phyloP scores from a whole-genome alignment of 306 rosid genomes.

The Vicia sativa region DNA sequence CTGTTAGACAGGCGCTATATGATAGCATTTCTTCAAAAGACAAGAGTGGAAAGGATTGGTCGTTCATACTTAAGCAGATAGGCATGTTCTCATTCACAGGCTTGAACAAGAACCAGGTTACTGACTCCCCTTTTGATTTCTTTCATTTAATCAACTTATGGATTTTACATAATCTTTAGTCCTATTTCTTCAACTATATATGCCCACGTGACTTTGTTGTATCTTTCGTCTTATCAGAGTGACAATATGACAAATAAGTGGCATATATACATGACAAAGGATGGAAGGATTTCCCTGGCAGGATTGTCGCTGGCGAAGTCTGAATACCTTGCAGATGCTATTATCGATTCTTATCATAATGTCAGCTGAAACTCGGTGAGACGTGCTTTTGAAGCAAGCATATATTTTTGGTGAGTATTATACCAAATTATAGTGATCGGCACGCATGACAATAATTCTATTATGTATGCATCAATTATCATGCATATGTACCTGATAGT shows the following conservation, averaged over 20 bases:
- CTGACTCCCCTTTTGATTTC: not conserved
- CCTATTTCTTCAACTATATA: slow-evolving; percentile 4
- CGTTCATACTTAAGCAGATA: slow-evolving; percentile 88
- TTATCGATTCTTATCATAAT: slow-evolving; percentile 81
- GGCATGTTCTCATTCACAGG: slow-evolving; percentile 99
- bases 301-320: slow-evolving; percentile 89
- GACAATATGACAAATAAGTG: slow-evolving; percentile 94
- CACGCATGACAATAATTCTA: slow-evolving; percentile 37
- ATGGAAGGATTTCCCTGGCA: slow-evolving; percentile 95
- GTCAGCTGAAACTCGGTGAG: slow-evolving; percentile 62
- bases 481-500: slow-evolving; percentile 30
- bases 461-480: slow-evolving; percentile 28
- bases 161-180: slow-evolving; percentile 3
- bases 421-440: slow-evolving; percentile 32
- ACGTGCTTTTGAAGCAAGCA: slow-evolving; percentile 30
- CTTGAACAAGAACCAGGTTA: slow-evolving; percentile 79
- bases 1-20: slow-evolving; percentile 78
- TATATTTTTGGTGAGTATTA: slow-evolving; percentile 46
- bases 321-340: slow-evolving; percentile 94
- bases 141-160: not conserved
- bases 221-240: slow-evolving; percentile 53
- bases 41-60: slow-evolving; percentile 97
- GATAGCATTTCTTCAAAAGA: slow-evolving; percentile 76
- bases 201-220: slow-evolving; percentile 15
- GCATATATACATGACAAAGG: slow-evolving; percentile 98